Evolutionary conservation across 192 early-diverging fungal genomes (phyloP), one percentile per base, ranked within the genome.

Genomic region (Coemansia pectinata): DNA sequence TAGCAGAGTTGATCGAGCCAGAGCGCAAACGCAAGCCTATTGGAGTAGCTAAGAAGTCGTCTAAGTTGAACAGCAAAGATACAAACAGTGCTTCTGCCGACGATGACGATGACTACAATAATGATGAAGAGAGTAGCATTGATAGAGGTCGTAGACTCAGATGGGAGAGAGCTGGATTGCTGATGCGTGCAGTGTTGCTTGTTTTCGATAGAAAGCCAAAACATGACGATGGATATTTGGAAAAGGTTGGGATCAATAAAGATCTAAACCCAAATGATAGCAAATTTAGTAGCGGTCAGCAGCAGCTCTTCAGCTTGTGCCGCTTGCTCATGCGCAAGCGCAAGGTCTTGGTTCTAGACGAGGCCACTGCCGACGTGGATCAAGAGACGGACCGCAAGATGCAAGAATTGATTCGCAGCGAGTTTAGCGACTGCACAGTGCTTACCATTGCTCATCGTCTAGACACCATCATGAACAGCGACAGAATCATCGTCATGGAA

Each of bases 391-490:
- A 74, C 39, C 14, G 39, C 23, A 21, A 29, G 19, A 60, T 74
- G 2, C 73, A 74, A 33, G 27, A 47, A 4, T 4, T 74, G 15
- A 81, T 90, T 27, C 77, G 78, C 1, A 71, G 69, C 19, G 73
- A 88, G 57, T 89, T 90, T 73, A 66, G 34, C 4, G 59, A 73
- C 21, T 69, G 63, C 14, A 74, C 73, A 0, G 78, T 90, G 9
- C 63, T 91, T 5, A 87, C 88, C 36, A 91, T 91, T 60, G 90
- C 90, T 0, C 90, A 95, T 74, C 87, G 92, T 31, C 69, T 91
- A 2, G 89, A 91, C 52, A 91, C 90, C 3, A 80, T 88, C 0
- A 69, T 86, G 31, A 64, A 80, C 31, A 90, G 92, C 66, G 87
- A 90, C 55, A 70, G 86, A 5, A 76, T 90, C 10, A 40, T 90